Conservation (phyloP, 2,329 filamentous ascomycete genomes). For the Trichoderma citrinoviride region DNA sequence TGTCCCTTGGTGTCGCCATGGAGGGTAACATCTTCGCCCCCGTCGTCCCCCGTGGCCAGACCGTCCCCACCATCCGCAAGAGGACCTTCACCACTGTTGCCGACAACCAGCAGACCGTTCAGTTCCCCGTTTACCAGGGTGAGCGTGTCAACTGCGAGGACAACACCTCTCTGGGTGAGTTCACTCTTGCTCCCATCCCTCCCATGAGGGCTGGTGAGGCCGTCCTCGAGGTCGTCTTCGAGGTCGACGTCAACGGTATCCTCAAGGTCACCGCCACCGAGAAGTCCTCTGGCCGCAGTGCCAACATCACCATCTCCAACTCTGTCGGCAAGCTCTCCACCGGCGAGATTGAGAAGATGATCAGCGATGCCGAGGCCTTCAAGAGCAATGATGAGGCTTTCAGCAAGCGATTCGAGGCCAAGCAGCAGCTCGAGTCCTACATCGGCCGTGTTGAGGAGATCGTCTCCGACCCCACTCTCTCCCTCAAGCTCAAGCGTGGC, state of each 20-base stretch:
- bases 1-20: conserved; percentile 98
- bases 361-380: conserved; percentile 96
- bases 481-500: conserved; percentile 96
- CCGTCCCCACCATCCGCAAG: conserved; percentile 80
- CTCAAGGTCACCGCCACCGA: conserved; percentile 99
- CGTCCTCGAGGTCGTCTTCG: conserved; percentile 96
- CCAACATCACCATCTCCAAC: conserved; percentile 99
- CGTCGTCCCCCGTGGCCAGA: conserved; percentile 77
- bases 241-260: conserved; percentile 99
- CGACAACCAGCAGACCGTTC: conserved; percentile 63
- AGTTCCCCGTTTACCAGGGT: conserved; percentile 93
- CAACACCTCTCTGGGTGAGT: conserved; percentile 97
- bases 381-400: conserved; percentile 97
- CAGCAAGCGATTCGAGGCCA: conserved; percentile 98
- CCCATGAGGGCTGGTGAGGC: conserved; percentile 92
- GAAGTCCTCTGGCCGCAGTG: conserved; percentile 95
- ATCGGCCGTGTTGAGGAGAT: conserved; percentile 99
- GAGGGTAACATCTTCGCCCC: conserved; percentile 98
- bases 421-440: conserved; percentile 99
- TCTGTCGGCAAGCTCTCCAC: conserved; percentile 97
- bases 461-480: conserved; percentile 91
- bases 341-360: conserved; percentile 96
- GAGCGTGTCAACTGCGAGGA: conserved; percentile 98
- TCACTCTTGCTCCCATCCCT: conserved; percentile 86
- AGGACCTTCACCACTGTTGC: conserved; percentile 83